Percentiles rank a stretch among this genome's conserved stretches.
phyloP scores from a whole-genome alignment of 2,329 filamentous ascomycete species.

The Aspergillus unguis region DNA sequence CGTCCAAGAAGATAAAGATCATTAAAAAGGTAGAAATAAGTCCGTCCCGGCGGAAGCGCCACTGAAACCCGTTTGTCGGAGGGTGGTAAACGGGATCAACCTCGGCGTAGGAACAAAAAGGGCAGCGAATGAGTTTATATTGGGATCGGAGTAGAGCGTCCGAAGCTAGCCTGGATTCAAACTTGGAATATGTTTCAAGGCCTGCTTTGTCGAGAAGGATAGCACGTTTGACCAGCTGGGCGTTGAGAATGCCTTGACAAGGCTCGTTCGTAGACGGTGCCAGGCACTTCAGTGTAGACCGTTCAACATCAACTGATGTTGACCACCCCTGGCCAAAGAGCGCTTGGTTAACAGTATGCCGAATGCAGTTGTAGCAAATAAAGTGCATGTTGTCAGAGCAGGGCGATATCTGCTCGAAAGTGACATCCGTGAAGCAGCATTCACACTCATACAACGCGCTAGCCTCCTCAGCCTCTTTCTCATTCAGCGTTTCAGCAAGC shows the following conservation, averaged over 20 bases:
- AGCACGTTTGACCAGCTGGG: conserved; percentile 67
- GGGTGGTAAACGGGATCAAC: conserved; percentile 72
- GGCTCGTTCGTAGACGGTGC: conserved; percentile 64
- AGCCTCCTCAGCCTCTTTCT: conserved; percentile 40
- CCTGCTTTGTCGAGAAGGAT: conserved; percentile 68
- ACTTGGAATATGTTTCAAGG: conserved; percentile 66
- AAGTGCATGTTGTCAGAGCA: conserved; percentile 44
- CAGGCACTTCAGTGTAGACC: conserved; percentile 77
- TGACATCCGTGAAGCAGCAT: conserved; percentile 47
- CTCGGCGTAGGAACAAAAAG: conserved; percentile 90
- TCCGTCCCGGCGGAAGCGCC: conserved; percentile 57
- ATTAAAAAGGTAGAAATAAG: conserved; percentile 53
- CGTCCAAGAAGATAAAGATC: conserved; percentile 40
- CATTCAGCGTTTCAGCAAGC: conserved; percentile 43
- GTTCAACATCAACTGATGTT: conserved; percentile 69
- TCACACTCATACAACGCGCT: conserved; percentile 48
- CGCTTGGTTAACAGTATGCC: conserved; percentile 76
- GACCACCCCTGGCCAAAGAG: conserved; percentile 92
- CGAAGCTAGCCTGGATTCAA: conserved; percentile 75
- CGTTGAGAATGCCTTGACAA: conserved; percentile 70
- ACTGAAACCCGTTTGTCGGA: conserved; percentile 48
- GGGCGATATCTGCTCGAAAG: conserved; percentile 48
- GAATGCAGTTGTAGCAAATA: conserved; percentile 70
- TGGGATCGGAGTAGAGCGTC: conserved; percentile 71
- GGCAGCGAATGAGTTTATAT: conserved; percentile 75